A percentile compares a stretch with the other conserved stretches of the same genome.
Evolutionary conservation across 106 monocot genomes (phyloP).

Genomic region (Apostasia ramifera): DNA sequence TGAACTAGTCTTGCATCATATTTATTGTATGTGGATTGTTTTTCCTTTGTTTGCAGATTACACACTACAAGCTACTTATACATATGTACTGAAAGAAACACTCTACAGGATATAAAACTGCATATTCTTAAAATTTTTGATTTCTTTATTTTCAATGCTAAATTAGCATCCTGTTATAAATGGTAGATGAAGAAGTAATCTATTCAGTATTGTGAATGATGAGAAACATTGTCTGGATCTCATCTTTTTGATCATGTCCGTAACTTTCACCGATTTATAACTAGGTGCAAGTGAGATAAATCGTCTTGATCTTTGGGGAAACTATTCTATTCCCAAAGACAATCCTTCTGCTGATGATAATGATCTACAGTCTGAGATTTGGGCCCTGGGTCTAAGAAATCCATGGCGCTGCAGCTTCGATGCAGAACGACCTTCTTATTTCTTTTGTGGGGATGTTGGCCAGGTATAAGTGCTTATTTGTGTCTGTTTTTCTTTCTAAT

Average conservation of each 20-base stretch:
- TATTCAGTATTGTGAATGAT: not conserved
- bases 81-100: no score
- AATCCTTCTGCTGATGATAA: conserved; percentile 61
- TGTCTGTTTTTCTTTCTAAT: no score
- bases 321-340: conserved; percentile 85
- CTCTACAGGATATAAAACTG: no score
- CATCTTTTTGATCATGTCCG: not conserved
- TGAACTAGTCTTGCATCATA: no score
- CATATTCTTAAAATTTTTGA: no score
- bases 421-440: conserved; percentile 63
- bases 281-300: conserved; percentile 51
- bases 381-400: conserved; percentile 89
- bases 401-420: conserved; percentile 99
- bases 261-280: not conserved
- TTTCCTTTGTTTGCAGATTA: not conserved
- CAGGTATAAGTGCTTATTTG: conserved; percentile 32
- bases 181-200: not conserved
- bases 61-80: not conserved
- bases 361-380: conserved; percentile 59
- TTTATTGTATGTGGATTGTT: not conserved
- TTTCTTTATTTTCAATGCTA: no score
- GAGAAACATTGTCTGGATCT: not conserved
- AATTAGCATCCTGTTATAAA: no score
- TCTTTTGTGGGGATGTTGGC: conserved; percentile 84
- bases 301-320: conserved; percentile 77